Base-by-base conservation (phyloP, 176 grass and related monocot species). In the Oryza brachyantha region DNA sequence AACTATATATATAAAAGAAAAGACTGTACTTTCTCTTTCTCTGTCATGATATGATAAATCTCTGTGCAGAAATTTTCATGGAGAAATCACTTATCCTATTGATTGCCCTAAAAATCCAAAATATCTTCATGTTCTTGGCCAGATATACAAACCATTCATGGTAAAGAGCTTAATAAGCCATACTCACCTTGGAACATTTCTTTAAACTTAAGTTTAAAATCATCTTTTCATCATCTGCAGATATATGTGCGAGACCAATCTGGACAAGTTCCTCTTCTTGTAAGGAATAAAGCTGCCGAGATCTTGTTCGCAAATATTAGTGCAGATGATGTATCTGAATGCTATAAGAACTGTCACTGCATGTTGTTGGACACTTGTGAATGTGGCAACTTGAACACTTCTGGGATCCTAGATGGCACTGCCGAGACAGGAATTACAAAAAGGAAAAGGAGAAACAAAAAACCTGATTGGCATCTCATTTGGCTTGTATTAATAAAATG, bases 201-300 rank as follows among this genome's bases (percentile, higher is more conserved):
- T 64, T 83, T 65, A 13, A 45, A 86, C 17, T 61, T 45, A 42
- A 7, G 28, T 76, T 57, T 58, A 38, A 83, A 57, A 83, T 10
- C 3, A 58, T 31, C 4, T 54, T 54, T 17, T 60, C 37, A 25
- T 11, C 17, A 29, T 73, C 46, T 34, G 39, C 85, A 93, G 91
- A 38, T 88, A 26, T 85, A 85, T 79, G 40, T 85, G 10, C 78
- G 52, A 81, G 91, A 93, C 65, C 85, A 88, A 76, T 85, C 91
- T 74, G 91, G 84, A 62, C 78, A 79, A 76, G 70, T 90, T 62
- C 81, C 87, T 78, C 60, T 93, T 52, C 78, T 85, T 64, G 87
- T 93, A 17, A 87, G 62, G 79, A 93, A 93, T 57, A 93, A 85
- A 72, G 87, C 82, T 69, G 91, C 91, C 0, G 91, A 93, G 79